Evolutionary conservation across 495 filamentous ascomycete species (phyloP), one percentile per base, ranked within the genome.

Genomic region (Aspergillus bertholletiae): DNA sequence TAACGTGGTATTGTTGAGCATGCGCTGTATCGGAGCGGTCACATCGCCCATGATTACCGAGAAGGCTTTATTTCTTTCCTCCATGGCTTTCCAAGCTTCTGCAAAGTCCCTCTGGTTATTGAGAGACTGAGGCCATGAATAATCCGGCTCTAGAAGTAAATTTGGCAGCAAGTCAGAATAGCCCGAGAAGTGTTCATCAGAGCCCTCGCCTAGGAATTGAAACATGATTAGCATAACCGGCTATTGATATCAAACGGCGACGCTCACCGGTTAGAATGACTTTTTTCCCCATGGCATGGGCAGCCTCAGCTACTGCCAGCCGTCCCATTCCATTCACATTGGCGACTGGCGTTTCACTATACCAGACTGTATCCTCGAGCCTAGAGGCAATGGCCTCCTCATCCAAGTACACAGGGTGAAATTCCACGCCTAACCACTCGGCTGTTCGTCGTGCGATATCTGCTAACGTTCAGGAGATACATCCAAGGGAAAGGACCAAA

Each of bases 101-200:
- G 30, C 22, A 46, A 46, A 30, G 52, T 54, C 40, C n/a, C 20
- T 48, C 13, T 61, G 9, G 17, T 48, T 22, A 13, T 66, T 48
- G 0, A 28, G 21, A 2, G 58, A 46, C n/a, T 58, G 46, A 1
- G 72, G 63, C 59, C 59, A 74, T 1, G 78, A 57, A 21, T 40
- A 30, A 53, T 84, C 80, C 1, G 68, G 58, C 56, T 80, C 79
- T 7, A 65, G 67, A 5, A 81, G 59, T 32, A 64, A 69, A 26
- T 81, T 77, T 22, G 59, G 55, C 1, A 69, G 47, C 57, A 74
- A 76, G 24, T 71, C 54, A 1, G 66, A 55, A 53, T 84, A 84
- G 47, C 79, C 79, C 15, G 64, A 72, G 50, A 84, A 81, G 58
- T 75, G 67, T 64, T 82, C 79, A 56, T 82, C 79, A 7, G 78